These are phyloP conservation scores for Metrosideros polymorpha DNA, from an alignment of 441 rosid species.

Conservation along the genomic window DNA sequence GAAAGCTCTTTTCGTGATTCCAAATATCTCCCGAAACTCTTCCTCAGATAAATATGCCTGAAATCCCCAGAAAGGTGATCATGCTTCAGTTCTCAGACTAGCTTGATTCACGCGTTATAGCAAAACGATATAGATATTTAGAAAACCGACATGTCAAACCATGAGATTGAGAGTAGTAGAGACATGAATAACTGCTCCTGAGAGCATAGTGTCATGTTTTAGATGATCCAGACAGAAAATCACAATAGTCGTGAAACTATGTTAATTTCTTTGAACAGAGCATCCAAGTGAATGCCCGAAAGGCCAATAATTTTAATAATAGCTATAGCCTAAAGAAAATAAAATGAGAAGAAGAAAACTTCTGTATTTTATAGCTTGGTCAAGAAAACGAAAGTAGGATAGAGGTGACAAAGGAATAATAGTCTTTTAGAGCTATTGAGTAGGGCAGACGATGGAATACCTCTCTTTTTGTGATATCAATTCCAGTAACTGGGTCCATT, in stretches of 20 bases:
- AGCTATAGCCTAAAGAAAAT: background rate
- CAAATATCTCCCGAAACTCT: constrained; percentile 59
- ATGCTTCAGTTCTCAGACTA: background rate
- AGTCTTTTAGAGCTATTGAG: background rate
- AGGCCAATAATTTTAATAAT: background rate
- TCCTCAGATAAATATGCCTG: constrained; percentile 58
- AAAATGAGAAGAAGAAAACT: background rate
- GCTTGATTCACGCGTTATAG: background rate
- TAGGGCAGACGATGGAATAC: constrained; percentile 21
- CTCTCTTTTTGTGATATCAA: constrained; percentile 66
- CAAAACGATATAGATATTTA: background rate
- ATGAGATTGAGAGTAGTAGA: background rate
- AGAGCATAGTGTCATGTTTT: background rate
- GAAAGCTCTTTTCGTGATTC: constrained; percentile 46
- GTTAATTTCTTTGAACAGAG: background rate
- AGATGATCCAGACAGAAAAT: background rate
- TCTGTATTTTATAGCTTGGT: background rate
- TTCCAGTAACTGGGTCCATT: constrained; percentile 35
- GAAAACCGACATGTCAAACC: background rate
- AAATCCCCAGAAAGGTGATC: background rate
- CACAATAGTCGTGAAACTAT: background rate
- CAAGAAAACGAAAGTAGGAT: background rate
- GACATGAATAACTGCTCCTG: background rate
- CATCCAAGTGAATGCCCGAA: background rate
- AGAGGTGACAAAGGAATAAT: background rate